Conservation (phyloP, 202 grass and related monocot genomes). For the Panicum virgatum region DNA sequence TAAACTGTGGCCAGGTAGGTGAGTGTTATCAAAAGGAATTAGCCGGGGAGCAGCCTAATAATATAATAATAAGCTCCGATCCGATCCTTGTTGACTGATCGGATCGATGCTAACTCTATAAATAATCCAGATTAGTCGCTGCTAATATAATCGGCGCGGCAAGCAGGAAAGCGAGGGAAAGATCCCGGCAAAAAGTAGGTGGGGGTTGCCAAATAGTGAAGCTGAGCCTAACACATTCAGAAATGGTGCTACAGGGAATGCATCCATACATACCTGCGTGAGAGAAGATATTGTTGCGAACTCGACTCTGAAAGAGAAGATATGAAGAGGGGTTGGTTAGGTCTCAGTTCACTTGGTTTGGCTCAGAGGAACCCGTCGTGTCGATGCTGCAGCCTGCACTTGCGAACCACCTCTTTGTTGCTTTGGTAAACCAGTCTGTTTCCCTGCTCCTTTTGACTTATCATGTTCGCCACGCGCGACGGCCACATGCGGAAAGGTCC, state of each 20-base stretch:
- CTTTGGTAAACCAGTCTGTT: constrained; percentile 13
- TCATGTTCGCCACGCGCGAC: constrained; percentile 9
- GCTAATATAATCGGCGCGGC: neutral
- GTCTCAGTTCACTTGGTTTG: constrained; percentile 32
- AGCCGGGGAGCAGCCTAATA: neutral
- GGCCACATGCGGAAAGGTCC: constrained; percentile 31
- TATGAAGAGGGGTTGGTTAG: constrained; percentile 3
- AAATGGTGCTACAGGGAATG: neutral
- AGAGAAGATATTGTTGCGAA: neutral
- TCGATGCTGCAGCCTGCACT: neutral
- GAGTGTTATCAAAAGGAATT: neutral
- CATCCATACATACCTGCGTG: neutral
- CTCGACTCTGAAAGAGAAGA: neutral
- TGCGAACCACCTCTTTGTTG: neutral
- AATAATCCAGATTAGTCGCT: constrained; percentile 21
- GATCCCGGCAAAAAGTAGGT: constrained; percentile 18
- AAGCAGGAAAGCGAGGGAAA: neutral
- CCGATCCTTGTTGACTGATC: neutral
- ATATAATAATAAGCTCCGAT: neutral
- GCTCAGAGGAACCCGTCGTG: neutral
- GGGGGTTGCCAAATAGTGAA: constrained; percentile 37
- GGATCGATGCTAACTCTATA: neutral
- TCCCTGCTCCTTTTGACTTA: constrained; percentile 12
- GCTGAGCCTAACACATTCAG: constrained; percentile 31
- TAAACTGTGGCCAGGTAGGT: neutral